These are phyloP conservation scores for Emydomyces testavorans DNA, from an alignment of 2,329 filamentous ascomycete genomes.

Conservation along the genomic window DNA sequence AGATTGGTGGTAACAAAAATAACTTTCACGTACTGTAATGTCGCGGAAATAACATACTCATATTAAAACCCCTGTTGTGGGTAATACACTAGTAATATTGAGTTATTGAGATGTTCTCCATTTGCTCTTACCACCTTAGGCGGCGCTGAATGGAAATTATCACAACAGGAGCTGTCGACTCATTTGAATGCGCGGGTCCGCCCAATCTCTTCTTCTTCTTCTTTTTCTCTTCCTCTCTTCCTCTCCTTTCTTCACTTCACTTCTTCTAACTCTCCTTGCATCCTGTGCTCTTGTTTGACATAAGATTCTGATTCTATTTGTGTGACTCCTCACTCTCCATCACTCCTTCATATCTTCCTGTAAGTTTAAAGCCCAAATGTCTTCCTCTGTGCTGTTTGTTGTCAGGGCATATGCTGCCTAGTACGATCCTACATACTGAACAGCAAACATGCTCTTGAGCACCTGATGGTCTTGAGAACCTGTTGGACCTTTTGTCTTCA, in stretches of 20 bases:
- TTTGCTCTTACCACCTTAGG: slow-evolving; percentile 11
- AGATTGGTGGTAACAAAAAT: no score
- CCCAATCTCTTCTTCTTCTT: slow-evolving; percentile 7
- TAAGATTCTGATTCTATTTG: background rate
- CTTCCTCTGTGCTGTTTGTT: slow-evolving; percentile 1
- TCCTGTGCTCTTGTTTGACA: slow-evolving; percentile 8
- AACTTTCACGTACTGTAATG: background rate
- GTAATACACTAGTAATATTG: slow-evolving; percentile 5
- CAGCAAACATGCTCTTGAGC: slow-evolving; percentile 4
- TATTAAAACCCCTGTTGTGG: background rate
- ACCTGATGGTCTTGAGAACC: background rate
- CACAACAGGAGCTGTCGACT: slow-evolving; percentile 12
- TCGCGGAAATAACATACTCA: background rate
- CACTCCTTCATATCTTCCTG: slow-evolving; percentile 8
- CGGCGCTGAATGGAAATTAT: slow-evolving; percentile 11
- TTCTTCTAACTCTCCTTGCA: slow-evolving; percentile 13
- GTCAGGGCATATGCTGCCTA: background rate
- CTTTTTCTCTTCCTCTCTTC: slow-evolving; percentile 15
- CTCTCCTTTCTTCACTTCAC: slow-evolving; percentile 10
- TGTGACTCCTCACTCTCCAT: background rate
- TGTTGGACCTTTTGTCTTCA: background rate
- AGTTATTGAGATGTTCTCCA: background rate
- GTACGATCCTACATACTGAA: background rate
- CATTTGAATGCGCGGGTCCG: slow-evolving; percentile 7
- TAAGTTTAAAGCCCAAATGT: background rate